Evolutionary conservation across 108 stramenopile species (phyloP).

Genomic region (Fragilaria crotonensis): DNA sequence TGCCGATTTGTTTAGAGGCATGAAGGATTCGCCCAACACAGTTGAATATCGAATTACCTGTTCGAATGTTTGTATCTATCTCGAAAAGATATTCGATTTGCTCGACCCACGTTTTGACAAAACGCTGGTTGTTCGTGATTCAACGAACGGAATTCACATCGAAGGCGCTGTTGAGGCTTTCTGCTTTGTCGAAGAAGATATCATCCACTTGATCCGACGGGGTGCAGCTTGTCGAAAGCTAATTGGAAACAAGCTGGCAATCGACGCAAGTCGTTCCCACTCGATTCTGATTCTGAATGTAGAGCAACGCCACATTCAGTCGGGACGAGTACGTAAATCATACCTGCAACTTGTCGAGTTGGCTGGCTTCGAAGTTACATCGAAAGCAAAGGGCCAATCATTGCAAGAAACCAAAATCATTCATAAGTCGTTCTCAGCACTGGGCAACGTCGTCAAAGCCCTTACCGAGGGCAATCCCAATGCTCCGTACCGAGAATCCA

Average conservation of each 20-base stretch:
- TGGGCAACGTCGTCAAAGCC: slow-evolving; percentile 61
- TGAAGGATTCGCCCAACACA: slow-evolving; percentile 29
- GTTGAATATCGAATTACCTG: slow-evolving; percentile 77
- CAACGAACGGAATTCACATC: slow-evolving; percentile 1
- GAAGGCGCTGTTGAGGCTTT: slow-evolving; percentile 49
- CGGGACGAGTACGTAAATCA: slow-evolving; percentile 36
- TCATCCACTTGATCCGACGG: slow-evolving; percentile 56
- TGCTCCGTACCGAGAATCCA: slow-evolving; percentile 51
- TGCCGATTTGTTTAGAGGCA: slow-evolving; percentile 48
- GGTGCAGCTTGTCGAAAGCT: slow-evolving; percentile 72
- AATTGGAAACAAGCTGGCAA: slow-evolving; percentile 67
- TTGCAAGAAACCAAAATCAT: slow-evolving; percentile 62
- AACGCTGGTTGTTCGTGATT: not conserved
- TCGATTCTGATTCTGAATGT: slow-evolving; percentile 66
- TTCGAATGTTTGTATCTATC: slow-evolving; percentile 92
- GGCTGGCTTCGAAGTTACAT: slow-evolving; percentile 70
- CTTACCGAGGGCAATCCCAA: slow-evolving; percentile 40
- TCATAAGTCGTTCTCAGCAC: slow-evolving; percentile 68
- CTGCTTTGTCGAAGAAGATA: slow-evolving; percentile 60
- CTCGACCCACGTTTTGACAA: slow-evolving; percentile 39
- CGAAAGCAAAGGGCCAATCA: slow-evolving; percentile 36
- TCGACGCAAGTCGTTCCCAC: slow-evolving; percentile 83
- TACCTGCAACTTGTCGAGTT: slow-evolving; percentile 73
- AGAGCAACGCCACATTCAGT: slow-evolving; percentile 47
- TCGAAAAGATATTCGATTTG: slow-evolving; percentile 89